Evolutionary conservation across 208 protist species (phyloP), one percentile per base, ranked within the genome.

Genomic region (Trypanosomatidae sp.): DNA sequence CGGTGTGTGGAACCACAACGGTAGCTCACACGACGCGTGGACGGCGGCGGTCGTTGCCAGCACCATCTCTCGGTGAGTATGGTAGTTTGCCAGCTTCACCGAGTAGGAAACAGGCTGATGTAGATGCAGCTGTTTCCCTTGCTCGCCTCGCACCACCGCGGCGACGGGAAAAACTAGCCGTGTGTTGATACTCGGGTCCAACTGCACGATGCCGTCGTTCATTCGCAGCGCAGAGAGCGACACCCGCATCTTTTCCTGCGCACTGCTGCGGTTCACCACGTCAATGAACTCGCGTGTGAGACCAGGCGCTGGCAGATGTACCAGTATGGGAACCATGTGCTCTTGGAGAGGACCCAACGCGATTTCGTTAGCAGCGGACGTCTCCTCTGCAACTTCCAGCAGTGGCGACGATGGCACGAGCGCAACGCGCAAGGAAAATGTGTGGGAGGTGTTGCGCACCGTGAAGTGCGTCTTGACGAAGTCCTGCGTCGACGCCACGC

Each of bases 231-330:
- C 79, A 41, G 73, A 81, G 28, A 95, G 15, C 19, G 62, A 53
- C 13, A 92, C 71, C 15, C 58, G 77, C 17, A 92, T 83, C 7
- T 84, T 72, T 30, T 87, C 84, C 72, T 96, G 92, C 39, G 66
- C 64, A 53, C 86, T 92, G 74, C 82, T 93, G 53, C 81, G 72
- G 64, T 96, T 96, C 67, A 81, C 66, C 3, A 96, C 53, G 17
- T 82, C 67, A 36, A 96, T 50, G 62, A 78, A 75, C 73, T 91
- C 88, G n/a, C 78, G 73, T 43, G 87, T 69, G 47, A 91, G 83
- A 17, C 92, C 92, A 0, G 85, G 82, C 1, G 73, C 25, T 2
- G 79, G 71, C 28, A 93, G 72, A 56, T 89, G 83, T 41, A 93
- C 28, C 36, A 75, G 76, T 3, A 93, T 65, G 4, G 83, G 80